Evolutionary conservation across 2,329 filamentous ascomycete genomes (phyloP).

Genomic region (Phialophora chinensis): DNA sequence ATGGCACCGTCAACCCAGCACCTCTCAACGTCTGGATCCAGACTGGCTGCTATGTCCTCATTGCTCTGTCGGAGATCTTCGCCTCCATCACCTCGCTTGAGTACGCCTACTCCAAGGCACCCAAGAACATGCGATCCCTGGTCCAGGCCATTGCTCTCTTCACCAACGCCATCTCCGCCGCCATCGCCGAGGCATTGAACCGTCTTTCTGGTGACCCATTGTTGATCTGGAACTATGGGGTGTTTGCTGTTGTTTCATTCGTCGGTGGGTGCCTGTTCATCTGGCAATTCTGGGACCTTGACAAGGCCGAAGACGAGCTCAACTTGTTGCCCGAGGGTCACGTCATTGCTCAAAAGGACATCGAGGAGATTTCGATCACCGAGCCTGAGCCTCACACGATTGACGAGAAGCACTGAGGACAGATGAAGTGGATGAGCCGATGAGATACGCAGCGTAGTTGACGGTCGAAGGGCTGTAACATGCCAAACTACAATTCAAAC

Average conservation of each 20-base stretch:
- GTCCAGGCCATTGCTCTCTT: conserved; percentile 72
- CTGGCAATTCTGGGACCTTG: conserved; percentile 68
- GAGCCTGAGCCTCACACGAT: conserved; percentile 16
- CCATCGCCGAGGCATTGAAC: conserved; percentile 72
- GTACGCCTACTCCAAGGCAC: conserved; percentile 76
- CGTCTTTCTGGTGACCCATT: conserved; percentile 68
- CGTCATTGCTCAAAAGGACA: conserved; percentile 27
- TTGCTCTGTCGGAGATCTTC: conserved; percentile 64
- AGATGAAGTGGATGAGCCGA: not conserved
- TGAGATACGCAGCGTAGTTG: conserved; percentile 2
- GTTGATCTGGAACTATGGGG: conserved; percentile 73
- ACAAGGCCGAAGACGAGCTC: conserved; percentile 70
- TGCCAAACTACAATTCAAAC: not conserved
- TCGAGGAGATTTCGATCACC: conserved; percentile 12
- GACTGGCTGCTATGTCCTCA: conserved; percentile 57
- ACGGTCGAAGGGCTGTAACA: too few relatives aligned
- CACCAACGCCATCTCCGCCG: conserved; percentile 72
- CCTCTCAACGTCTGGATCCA: conserved; percentile 53
- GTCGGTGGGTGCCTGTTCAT: conserved; percentile 70
- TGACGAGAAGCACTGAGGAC: conserved; percentile 15
- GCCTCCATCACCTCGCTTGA: conserved; percentile 72
- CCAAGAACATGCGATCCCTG: conserved; percentile 77
- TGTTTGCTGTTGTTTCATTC: conserved; percentile 67
- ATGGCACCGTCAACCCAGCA: conserved; percentile 32
- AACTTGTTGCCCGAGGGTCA: conserved; percentile 52